These are phyloP conservation scores for Talaromyces sp. DNA, from an alignment of 2,329 filamentous ascomycete species.

Conservation along the genomic window DNA sequence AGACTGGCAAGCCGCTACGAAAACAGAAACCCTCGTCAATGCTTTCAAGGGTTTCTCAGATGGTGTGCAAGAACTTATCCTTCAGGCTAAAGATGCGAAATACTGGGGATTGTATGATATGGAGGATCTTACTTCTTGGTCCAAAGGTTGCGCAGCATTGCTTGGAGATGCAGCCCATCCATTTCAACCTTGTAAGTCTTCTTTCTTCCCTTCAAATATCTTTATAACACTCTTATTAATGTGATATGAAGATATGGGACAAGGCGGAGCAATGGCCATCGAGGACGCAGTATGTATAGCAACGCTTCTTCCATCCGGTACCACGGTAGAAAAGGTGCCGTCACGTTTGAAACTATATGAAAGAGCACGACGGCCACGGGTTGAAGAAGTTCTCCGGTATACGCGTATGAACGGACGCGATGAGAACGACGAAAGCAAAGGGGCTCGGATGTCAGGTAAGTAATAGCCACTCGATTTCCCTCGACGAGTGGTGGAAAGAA, in stretches of 20 bases:
- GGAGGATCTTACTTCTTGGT: constrained; percentile 52
- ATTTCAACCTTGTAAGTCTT: constrained; percentile 47
- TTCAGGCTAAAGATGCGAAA: constrained; percentile 43
- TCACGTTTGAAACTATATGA: constrained; percentile 12
- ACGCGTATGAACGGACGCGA: constrained; percentile 21
- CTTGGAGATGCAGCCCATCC: constrained; percentile 65
- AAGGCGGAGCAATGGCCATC: constrained; percentile 29
- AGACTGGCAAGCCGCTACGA: constrained; percentile 3
- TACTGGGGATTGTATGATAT: constrained; percentile 59
- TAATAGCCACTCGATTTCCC: background rate
- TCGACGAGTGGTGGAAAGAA: too few species aligned
- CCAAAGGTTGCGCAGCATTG: constrained; percentile 48
- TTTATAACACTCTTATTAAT: background rate
- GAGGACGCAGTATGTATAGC: constrained; percentile 27
- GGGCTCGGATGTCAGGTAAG: constrained; percentile 1
- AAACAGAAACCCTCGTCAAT: constrained; percentile 12
- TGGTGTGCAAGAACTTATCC: constrained; percentile 14
- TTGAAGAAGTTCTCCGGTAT: constrained; percentile 17
- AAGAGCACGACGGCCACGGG: constrained; percentile 14
- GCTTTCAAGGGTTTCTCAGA: constrained; percentile 17
- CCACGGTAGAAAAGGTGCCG: constrained; percentile 13
- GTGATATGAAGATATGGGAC: constrained; percentile 20
- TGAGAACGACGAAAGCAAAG: constrained; percentile 14
- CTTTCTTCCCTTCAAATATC: background rate
- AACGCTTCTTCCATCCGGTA: constrained; percentile 20